Conservation (phyloP, 495 filamentous ascomycete species). For the Talaromyces nanjingensis region DNA sequence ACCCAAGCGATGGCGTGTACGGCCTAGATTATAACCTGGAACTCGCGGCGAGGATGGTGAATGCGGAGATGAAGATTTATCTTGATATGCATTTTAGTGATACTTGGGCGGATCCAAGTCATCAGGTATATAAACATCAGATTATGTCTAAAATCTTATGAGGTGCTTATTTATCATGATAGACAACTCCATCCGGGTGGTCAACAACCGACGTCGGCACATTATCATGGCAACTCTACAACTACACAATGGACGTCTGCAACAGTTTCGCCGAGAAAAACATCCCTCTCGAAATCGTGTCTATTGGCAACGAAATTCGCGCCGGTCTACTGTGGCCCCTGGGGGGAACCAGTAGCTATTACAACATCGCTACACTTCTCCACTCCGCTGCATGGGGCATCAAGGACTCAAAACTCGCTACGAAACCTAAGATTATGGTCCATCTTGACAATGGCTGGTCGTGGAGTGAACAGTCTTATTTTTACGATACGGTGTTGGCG, state of each 20-base stretch:
- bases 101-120: conserved; percentile 50
- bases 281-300: conserved; percentile 53
- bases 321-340: conserved; percentile 58
- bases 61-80: conserved; percentile 57
- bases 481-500: conserved; percentile 50
- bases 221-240: conserved; percentile 55
- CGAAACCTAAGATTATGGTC: conserved; percentile 57
- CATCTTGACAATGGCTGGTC: conserved; percentile 67
- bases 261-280: conserved; percentile 50
- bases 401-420: conserved; percentile 50
- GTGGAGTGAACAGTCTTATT: conserved; percentile 56
- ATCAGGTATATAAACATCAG: too few species aligned
- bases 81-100: conserved; percentile 67
- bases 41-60: conserved; percentile 56
- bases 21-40: conserved; percentile 62
- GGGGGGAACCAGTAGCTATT: conserved; percentile 42
- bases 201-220: conserved; percentile 47
- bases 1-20: conserved; percentile 57
- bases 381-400: conserved; percentile 56
- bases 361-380: conserved; percentile 54
- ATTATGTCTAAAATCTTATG: too few species aligned
- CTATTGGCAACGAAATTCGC: conserved; percentile 66
- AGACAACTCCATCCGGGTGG: conserved; percentile 54
- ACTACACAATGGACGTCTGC: conserved; percentile 55
- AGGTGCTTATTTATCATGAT: too few species aligned